Evolutionary conservation across 2,329 filamentous ascomycete species (phyloP), one percentile per base, ranked within the genome.

Genomic region (Zasmidium angulare): DNA sequence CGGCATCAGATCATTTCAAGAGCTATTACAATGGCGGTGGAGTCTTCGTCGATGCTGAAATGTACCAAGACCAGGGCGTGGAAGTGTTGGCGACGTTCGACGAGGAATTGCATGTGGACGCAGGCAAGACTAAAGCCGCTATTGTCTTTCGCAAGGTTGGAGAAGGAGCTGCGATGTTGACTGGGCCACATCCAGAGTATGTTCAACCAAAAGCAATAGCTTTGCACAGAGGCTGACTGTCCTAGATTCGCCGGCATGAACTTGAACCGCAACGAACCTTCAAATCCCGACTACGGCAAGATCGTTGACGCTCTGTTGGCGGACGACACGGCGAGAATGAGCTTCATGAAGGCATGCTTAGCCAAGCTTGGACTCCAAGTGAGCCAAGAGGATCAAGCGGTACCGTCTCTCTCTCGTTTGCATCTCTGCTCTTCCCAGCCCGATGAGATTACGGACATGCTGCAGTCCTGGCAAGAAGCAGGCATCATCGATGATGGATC

Each of bases 21-120:
- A 88, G 86, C 14, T 99, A 99, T 72, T 97, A 93, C 74, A 99
- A 99, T 68, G 95, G 95, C 0, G 95, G 95, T 0, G 93, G 95
- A 2, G 86, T 96, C 1, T 99, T 98, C 77, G 90, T 96, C 1
- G 88, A 95, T 75, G 88, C 89, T 1, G 81, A 82, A 2, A 84
- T 82, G 48, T 80, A 85, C 57, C 77, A 80, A 56, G 81, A 83
- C 26, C 77, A 82, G 63, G 89, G 88, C 1, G 85, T 97, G 0
- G 86, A 97, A 74, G 82, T 96, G 6, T 78, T 99, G 22, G 95
- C 93, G 1, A 89, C 82, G 59, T 99, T 95, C 72, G 82, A 82
- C 0, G 88, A 91, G 36, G 79, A 88, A 14, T 74, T 96, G 12
- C 85, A 89, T 66, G 89, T 97, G 2, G 88, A 96, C 55, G 82